Conservation (phyloP, 1,284 basidiomycete genomes). For the Blastosporella zonata region DNA sequence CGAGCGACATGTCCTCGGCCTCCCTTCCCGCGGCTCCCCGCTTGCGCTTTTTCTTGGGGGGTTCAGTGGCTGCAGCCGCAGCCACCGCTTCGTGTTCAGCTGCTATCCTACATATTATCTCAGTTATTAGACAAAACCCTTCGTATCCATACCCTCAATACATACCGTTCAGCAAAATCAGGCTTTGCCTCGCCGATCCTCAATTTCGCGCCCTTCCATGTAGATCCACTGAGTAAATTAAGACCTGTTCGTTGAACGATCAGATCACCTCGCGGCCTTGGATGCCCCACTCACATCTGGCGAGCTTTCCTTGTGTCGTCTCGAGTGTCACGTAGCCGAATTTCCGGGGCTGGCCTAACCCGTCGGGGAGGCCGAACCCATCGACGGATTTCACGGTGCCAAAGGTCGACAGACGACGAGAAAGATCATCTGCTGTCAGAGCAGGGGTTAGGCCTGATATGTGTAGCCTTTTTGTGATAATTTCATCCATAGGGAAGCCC, state of each 20-base stretch:
- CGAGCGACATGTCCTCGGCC: slow-evolving; percentile 58
- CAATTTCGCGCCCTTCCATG: slow-evolving; percentile 80
- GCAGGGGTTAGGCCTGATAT: slow-evolving; percentile 71
- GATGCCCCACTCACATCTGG: slow-evolving; percentile 53
- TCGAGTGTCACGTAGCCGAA: slow-evolving; percentile 76
- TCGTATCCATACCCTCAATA: not conserved
- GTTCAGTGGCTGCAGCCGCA: slow-evolving; percentile 30
- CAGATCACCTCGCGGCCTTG: slow-evolving; percentile 8
- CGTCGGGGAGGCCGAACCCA: slow-evolving; percentile 64
- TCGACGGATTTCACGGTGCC: slow-evolving; percentile 66
- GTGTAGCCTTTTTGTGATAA: slow-evolving; percentile 61
- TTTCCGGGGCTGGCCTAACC: slow-evolving; percentile 59
- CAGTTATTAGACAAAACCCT: not conserved
- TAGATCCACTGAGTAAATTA: slow-evolving; percentile 72
- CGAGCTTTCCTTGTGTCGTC: slow-evolving; percentile 54
- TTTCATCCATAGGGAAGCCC: slow-evolving; percentile 11
- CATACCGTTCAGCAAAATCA: slow-evolving; percentile 61
- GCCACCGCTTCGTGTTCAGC: slow-evolving; percentile 35
- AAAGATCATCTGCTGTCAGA: slow-evolving; percentile 57
- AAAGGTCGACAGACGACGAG: slow-evolving; percentile 58
- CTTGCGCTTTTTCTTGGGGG: slow-evolving; percentile 37
- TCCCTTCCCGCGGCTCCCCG: slow-evolving; percentile 36
- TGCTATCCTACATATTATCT: slow-evolving; percentile 27
- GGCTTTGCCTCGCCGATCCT: slow-evolving; percentile 78
- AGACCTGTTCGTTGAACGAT: slow-evolving; percentile 50